Conservation (phyloP, 2,329 filamentous ascomycete genomes). For the Paecilomyces sp. region DNA sequence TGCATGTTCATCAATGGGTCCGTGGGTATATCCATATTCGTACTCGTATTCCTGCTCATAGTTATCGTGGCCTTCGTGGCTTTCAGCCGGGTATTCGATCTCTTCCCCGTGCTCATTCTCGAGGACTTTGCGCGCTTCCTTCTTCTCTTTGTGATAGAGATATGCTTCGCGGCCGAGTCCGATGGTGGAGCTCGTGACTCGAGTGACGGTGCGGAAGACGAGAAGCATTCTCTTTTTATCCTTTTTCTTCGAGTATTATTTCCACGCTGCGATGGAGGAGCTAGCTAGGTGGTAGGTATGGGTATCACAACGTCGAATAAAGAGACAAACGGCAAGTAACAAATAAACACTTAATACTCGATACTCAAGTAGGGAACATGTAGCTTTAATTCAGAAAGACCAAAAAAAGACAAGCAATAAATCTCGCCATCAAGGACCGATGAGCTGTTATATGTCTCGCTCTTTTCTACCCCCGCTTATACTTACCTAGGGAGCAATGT, state of each 20-base stretch:
- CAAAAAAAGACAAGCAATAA: neutral
- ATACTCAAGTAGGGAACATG: too few relatives aligned
- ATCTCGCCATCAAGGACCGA: neutral
- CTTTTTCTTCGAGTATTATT: too few relatives aligned
- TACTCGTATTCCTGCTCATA: neutral
- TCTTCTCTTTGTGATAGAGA: neutral
- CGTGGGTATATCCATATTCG: neutral
- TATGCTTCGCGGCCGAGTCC: neutral
- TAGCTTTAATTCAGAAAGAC: too few relatives aligned
- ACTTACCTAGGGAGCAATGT: too few relatives aligned
- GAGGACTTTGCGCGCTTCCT: neutral
- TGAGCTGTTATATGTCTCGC: neutral
- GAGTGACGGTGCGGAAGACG: too few relatives aligned
- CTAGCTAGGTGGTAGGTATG: too few relatives aligned
- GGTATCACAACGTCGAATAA: too few relatives aligned
- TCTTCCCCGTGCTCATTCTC: neutral
- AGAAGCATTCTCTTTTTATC: too few relatives aligned
- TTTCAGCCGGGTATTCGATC: neutral
- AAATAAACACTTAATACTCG: too few relatives aligned
- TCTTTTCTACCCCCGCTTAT: neutral
- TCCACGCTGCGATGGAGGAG: too few relatives aligned
- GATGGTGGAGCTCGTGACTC: too few relatives aligned
- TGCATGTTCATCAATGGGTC: neutral
- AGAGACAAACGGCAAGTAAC: too few relatives aligned
- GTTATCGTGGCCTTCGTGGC: neutral